phyloP scores from a whole-genome alignment of 192 early-diverging fungal genomes.

The Dissophora ornata region DNA sequence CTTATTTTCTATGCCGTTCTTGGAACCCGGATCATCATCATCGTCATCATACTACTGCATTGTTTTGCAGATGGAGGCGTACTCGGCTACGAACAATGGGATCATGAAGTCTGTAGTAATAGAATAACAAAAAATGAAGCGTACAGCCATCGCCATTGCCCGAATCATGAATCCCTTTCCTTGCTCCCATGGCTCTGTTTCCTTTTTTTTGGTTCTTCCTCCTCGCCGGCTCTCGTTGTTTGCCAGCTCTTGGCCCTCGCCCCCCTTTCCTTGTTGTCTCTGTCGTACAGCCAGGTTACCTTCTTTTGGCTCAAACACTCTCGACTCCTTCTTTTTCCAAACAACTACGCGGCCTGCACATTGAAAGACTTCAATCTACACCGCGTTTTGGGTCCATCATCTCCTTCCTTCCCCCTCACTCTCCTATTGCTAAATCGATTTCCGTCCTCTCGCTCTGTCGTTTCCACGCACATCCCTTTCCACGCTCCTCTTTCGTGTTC shows the following conservation, averaged over 20 bases:
- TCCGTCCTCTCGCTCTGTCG: conserved; percentile 1
- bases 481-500: conserved; percentile 1
- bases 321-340: not conserved
- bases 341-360: not conserved
- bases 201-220: not conserved
- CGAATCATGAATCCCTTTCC: no score
- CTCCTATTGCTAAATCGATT: conserved; percentile 3
- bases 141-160: no score
- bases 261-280: not conserved
- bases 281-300: conserved; percentile 10
- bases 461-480: conserved; percentile 3
- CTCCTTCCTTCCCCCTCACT: not conserved
- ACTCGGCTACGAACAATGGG: no score
- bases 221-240: not conserved
- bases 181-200: not conserved
- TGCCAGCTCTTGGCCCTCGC: not conserved
- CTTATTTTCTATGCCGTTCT: no score
- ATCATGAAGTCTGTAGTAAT: no score
- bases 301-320: conserved; percentile 9
- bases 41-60: no score
- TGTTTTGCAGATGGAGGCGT: no score
- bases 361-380: not conserved
- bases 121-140: no score
- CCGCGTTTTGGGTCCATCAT: not conserved
- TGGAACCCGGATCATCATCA: no score